A percentile compares a stretch with the other conserved stretches of the same genome.
Evolutionary conservation across 441 rosid genomes (phyloP).

Genomic region (Eutrema salsugineum): DNA sequence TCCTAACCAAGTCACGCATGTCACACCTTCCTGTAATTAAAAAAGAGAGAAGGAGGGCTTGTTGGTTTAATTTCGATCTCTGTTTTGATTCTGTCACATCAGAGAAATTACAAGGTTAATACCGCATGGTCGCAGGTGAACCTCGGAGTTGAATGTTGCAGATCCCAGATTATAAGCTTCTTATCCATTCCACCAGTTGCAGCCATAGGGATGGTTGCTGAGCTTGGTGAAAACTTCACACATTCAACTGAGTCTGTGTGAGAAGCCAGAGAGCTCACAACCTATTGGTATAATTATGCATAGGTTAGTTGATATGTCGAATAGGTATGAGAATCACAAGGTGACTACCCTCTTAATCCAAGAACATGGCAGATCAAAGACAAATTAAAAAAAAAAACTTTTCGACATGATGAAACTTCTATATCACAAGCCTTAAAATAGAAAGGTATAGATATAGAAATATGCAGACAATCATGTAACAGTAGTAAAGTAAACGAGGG

Average conservation of each 20-base stretch:
- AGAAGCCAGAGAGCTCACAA: conserved; percentile 62
- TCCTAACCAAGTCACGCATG: conserved; percentile 76
- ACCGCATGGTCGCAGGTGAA: conserved; percentile 78
- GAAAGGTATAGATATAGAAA: too few species aligned
- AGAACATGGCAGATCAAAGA: too few species aligned
- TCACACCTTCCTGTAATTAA: conserved; percentile 63
- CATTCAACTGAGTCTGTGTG: conserved; percentile 79
- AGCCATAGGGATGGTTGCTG: conserved; percentile 47
- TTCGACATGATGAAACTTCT: too few species aligned
- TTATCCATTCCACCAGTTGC: conserved; percentile 89
- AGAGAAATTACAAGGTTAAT: background rate
- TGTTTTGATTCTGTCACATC: background rate
- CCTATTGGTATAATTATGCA: conserved; percentile 41
- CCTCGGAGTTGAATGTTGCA: conserved; percentile 67
- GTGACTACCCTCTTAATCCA: too few species aligned
- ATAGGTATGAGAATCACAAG: too few species aligned
- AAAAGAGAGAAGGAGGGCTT: background rate
- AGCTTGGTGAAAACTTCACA: conserved; percentile 60
- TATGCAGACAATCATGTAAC: too few species aligned
- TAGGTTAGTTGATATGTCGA: background rate
- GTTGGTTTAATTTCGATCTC: background rate
- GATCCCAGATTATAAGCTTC: conserved; percentile 84
- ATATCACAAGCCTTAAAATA: too few species aligned
- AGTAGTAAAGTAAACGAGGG: background rate
- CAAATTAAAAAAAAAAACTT: too few species aligned